Percentiles rank a stretch among this genome's conserved stretches.
Conservation (phyloP, 257 asterid species). For the Linderniella brevidens region DNA sequence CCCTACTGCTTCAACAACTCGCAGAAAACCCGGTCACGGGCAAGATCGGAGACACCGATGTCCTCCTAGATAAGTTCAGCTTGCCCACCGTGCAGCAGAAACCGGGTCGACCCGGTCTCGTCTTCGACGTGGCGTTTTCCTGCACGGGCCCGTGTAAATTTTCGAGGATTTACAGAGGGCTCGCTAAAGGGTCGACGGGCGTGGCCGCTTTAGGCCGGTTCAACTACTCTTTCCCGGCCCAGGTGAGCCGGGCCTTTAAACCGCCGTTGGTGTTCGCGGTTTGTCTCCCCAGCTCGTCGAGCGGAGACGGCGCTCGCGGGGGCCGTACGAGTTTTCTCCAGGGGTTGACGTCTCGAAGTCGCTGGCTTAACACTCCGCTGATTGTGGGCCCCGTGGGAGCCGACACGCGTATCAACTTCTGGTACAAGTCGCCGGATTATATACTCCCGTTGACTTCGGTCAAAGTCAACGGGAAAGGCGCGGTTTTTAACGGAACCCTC, state of each 20-base stretch:
- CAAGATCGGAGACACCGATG: background rate
- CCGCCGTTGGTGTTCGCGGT: slow-evolving; percentile 17
- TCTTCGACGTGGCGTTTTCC: slow-evolving; percentile 12
- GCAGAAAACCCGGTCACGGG: slow-evolving; percentile 15
- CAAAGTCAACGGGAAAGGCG: slow-evolving; percentile 6
- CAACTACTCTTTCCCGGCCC: slow-evolving; percentile 19
- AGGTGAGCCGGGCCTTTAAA: slow-evolving; percentile 14
- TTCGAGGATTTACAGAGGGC: slow-evolving; percentile 10
- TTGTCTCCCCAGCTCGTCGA: slow-evolving; percentile 16
- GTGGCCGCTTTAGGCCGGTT: slow-evolving; percentile 23
- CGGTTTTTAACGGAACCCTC: slow-evolving; percentile 13
- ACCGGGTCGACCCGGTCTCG: slow-evolving; percentile 1
- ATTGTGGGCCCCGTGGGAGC: slow-evolving; percentile 9
- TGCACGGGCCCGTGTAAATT: slow-evolving; percentile 7
- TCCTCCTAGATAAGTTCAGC: slow-evolving; percentile 12
- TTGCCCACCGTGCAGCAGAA: slow-evolving; percentile 7
- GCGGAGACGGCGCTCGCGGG: slow-evolving; percentile 11
- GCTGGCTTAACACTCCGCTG: slow-evolving; percentile 19
- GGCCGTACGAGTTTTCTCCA: slow-evolving; percentile 15
- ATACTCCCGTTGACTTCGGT: slow-evolving; percentile 17
- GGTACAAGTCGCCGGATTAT: slow-evolving; percentile 18
- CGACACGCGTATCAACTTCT: slow-evolving; percentile 7
- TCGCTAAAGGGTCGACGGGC: slow-evolving; percentile 18
- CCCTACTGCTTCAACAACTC: slow-evolving; percentile 19
- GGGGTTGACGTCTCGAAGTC: slow-evolving; percentile 12